Evolutionary conservation across 2,329 filamentous ascomycete species (phyloP).

Genomic region (Aureobasidium sp.): DNA sequence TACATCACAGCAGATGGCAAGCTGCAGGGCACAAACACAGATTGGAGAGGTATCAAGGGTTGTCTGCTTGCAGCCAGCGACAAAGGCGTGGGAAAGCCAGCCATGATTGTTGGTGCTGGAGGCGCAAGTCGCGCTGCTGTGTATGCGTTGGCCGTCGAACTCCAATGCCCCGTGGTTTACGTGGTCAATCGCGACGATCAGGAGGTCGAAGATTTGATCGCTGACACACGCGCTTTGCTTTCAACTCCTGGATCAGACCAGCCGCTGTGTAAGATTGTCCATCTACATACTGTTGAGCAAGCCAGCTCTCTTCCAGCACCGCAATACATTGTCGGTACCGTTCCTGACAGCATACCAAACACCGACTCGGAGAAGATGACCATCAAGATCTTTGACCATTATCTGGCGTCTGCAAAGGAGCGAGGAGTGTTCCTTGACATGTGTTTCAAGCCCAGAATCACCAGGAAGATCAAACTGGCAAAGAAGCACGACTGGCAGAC

Average conservation of each 20-base stretch:
- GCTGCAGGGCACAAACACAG: slow-evolving; percentile 37
- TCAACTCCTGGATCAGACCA: neutral
- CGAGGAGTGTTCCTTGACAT: slow-evolving; percentile 37
- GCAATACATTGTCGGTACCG: slow-evolving; percentile 34
- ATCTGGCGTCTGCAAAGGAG: slow-evolving; percentile 21
- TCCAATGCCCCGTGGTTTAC: slow-evolving; percentile 16
- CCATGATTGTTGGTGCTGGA: slow-evolving; percentile 37
- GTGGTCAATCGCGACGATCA: slow-evolving; percentile 19
- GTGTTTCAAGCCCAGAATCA: slow-evolving; percentile 38
- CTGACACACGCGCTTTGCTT: neutral
- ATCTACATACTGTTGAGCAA: slow-evolving; percentile 26
- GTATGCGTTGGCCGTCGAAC: slow-evolving; percentile 13
- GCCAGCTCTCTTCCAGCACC: slow-evolving; percentile 23
- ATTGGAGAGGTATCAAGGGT: slow-evolving; percentile 37
- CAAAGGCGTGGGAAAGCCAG: slow-evolving; percentile 22
- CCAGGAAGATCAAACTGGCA: slow-evolving; percentile 32
- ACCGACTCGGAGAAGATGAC: slow-evolving; percentile 26
- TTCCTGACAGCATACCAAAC: slow-evolving; percentile 32
- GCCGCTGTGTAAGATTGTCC: slow-evolving; percentile 22
- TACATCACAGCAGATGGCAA: slow-evolving; percentile 25
- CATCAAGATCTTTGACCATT: slow-evolving; percentile 23
- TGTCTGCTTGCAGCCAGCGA: slow-evolving; percentile 26
- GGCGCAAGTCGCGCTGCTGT: slow-evolving; percentile 37
- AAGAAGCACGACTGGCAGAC: slow-evolving; percentile 30
- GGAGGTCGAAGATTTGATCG: slow-evolving; percentile 17